These are phyloP conservation scores for Beverwykella pulmonaria DNA, from an alignment of 495 filamentous ascomycete species.

Conservation along the genomic window DNA sequence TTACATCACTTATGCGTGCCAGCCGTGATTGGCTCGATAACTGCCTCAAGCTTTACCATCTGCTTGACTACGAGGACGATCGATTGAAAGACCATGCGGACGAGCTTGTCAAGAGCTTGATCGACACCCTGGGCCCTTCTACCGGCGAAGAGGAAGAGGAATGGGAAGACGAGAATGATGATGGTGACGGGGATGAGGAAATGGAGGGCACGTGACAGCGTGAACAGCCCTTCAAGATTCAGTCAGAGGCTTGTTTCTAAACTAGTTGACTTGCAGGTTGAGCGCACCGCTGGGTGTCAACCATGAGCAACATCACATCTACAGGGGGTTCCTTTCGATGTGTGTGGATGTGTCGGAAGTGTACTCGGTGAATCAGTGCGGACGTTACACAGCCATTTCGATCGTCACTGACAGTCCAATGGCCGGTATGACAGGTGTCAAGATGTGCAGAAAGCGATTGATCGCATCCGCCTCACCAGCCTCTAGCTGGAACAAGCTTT, in stretches of 20 bases:
- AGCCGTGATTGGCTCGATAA: slow-evolving; percentile 64
- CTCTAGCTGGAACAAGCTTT: not conserved
- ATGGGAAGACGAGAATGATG: slow-evolving; percentile 50
- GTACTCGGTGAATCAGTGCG: too few species aligned
- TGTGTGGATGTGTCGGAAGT: too few species aligned
- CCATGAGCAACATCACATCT: not conserved
- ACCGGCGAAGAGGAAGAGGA: slow-evolving; percentile 51
- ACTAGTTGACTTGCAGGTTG: not conserved
- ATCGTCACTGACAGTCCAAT: not conserved
- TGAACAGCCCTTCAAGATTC: not conserved
- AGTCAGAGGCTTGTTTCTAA: too few species aligned
- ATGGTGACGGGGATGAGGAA: slow-evolving; percentile 27
- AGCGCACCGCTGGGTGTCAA: not conserved
- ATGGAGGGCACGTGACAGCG: slow-evolving; percentile 37
- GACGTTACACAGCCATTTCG: not conserved
- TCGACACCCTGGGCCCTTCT: slow-evolving; percentile 57
- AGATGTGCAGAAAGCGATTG: not conserved
- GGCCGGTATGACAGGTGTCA: not conserved
- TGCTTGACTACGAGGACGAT: slow-evolving; percentile 73
- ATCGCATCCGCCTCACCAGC: not conserved
- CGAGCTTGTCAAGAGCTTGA: slow-evolving; percentile 61
- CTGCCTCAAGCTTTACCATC: slow-evolving; percentile 60
- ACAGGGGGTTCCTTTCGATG: not conserved
- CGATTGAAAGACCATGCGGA: slow-evolving; percentile 65
- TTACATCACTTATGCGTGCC: slow-evolving; percentile 54